Evolutionary conservation across 73 alveolate genomes (phyloP).

Genomic region (Blepharisma japonicum): DNA sequence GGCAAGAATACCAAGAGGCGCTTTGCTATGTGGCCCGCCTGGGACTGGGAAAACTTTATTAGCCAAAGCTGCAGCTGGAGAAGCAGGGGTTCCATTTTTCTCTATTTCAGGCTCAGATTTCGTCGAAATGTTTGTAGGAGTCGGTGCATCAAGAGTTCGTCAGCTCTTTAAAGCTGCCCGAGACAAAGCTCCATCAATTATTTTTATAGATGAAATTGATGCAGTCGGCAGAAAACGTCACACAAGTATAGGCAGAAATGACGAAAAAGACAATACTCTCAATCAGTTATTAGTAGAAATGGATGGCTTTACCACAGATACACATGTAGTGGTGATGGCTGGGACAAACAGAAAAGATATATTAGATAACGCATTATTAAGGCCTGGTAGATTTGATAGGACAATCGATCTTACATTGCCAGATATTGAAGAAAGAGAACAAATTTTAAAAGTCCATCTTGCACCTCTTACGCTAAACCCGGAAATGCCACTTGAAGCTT

Average conservation of each 20-base stretch:
- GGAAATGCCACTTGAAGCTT: constrained; percentile 76
- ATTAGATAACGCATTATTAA: constrained; percentile 90
- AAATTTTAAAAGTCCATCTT: constrained; percentile 93
- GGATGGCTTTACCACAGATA: constrained; percentile 99
- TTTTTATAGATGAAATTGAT: constrained; percentile 94
- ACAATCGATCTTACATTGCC: constrained; percentile 94
- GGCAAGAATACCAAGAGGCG: constrained; percentile 91
- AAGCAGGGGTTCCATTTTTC: constrained; percentile 77
- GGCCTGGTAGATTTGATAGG: constrained; percentile 99
- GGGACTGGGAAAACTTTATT: constrained; percentile 97
- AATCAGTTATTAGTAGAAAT: constrained; percentile 95
- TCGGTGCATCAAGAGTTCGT: constrained; percentile 91
- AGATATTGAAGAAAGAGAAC: constrained; percentile 88
- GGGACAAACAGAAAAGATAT: constrained; percentile 82
- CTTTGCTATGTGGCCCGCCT: constrained; percentile 91
- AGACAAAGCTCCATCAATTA: constrained; percentile 86
- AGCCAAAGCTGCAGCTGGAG: constrained; percentile 94
- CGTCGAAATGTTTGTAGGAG: constrained; percentile 92
- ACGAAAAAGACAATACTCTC: constrained; percentile 98
- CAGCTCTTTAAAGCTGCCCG: constrained; percentile 85
- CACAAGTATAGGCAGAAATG: constrained; percentile 67
- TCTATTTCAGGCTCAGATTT: constrained; percentile 97
- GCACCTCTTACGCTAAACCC: constrained; percentile 78
- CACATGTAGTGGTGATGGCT: constrained; percentile 76
- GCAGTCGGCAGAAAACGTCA: constrained; percentile 73